Percentiles rank a stretch among this genome's conserved stretches.
phyloP scores from a whole-genome alignment of 345 rosid genomes.

The Psidium friedrichsthalianum region DNA sequence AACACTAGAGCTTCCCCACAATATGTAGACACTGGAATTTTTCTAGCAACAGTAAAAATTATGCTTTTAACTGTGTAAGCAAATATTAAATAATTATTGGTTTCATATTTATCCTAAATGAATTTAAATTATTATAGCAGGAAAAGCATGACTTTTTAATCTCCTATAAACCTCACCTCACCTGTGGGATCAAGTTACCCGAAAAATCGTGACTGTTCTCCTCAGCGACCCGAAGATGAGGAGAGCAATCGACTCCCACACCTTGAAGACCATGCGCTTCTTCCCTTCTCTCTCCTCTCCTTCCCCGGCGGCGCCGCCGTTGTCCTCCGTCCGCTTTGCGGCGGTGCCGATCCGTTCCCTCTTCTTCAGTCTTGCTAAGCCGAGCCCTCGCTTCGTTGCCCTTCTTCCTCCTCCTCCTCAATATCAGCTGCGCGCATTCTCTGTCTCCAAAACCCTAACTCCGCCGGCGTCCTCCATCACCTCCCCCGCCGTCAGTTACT shows the following conservation, averaged over 20 bases:
- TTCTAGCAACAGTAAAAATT: no score
- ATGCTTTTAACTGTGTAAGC: not conserved
- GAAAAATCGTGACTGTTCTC: not conserved
- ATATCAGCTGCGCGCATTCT: not conserved
- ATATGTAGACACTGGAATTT: no score
- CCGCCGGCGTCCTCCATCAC: not conserved
- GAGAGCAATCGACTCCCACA: not conserved
- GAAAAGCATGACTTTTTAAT: not conserved
- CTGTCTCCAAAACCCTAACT: not conserved
- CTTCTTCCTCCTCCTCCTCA: not conserved
- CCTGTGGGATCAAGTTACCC: not conserved
- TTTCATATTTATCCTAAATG: not conserved
- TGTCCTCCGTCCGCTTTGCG: not conserved
- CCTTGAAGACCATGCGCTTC: not conserved
- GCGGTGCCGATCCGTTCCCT: not conserved
- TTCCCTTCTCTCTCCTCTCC: not conserved
- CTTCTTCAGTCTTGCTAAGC: not conserved
- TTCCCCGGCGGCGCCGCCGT: not conserved
- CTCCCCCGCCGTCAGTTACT: not conserved
- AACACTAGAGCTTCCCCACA: no score
- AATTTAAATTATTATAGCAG: not conserved
- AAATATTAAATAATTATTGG: not conserved
- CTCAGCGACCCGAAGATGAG: not conserved
- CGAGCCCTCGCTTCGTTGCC: not conserved
- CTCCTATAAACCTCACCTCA: not conserved